Conservation (phyloP, 208 protist genomes). For the Leishmania guyanensis region DNA sequence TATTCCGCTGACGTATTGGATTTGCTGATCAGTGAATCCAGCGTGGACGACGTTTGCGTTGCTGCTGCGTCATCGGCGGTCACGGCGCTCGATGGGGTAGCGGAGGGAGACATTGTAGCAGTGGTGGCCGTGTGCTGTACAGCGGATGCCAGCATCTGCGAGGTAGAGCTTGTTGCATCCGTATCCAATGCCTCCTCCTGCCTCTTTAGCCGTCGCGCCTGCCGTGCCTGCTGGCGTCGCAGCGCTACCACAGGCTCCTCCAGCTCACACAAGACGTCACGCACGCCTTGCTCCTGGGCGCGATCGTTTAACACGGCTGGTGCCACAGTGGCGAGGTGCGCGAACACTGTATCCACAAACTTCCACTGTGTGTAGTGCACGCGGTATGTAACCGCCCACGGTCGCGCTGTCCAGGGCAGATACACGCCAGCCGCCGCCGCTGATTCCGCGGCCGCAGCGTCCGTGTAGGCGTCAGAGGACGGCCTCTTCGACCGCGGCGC, state of each 20-base stretch:
- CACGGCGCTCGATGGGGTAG: neutral
- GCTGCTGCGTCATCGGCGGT: neutral
- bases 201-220: slow-evolving; percentile 6
- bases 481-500: neutral
- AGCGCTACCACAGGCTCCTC: slow-evolving; percentile 51
- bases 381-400: slow-evolving; percentile 50
- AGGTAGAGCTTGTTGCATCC: neutral
- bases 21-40: neutral
- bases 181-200: neutral
- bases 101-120: neutral
- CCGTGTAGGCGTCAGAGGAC: neutral
- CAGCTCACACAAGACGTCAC: slow-evolving; percentile 53
- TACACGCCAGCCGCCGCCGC: slow-evolving; percentile 22
- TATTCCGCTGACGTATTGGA: neutral
- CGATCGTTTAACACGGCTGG: slow-evolving; percentile 40
- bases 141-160: neutral
- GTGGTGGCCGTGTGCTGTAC: neutral
- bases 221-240: slow-evolving; percentile 19
- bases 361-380: slow-evolving; percentile 52
- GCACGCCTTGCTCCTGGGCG: slow-evolving; percentile 39
- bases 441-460: neutral
- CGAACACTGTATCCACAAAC: slow-evolving; percentile 56
- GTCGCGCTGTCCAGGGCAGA: slow-evolving; percentile 74
- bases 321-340: slow-evolving; percentile 42
- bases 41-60: neutral